Percentiles rank a stretch among this genome's conserved stretches.
These are phyloP conservation scores for Spirogloea muscicola DNA, from an alignment of 139 green algal species.

Conservation along the genomic window DNA sequence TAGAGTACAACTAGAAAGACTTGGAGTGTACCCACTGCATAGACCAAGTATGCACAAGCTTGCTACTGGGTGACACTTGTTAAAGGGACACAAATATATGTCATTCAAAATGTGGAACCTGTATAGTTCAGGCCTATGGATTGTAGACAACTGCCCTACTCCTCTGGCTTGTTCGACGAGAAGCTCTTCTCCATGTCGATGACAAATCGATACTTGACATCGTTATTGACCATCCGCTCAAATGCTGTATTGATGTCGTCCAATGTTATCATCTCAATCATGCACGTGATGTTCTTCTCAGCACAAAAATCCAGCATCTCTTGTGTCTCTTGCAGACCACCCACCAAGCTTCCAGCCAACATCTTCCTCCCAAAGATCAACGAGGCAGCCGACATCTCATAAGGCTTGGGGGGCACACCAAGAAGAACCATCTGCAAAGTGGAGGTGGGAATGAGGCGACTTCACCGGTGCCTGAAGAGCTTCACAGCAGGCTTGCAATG, in stretches of 20 bases:
- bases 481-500: too few relatives aligned
- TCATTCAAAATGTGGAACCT: too few relatives aligned
- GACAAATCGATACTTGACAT: slow-evolving; percentile 69
- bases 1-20: too few relatives aligned
- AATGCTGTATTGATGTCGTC: slow-evolving; percentile 65
- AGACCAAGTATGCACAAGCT: too few relatives aligned
- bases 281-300: slow-evolving; percentile 58
- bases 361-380: slow-evolving; percentile 5
- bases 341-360: slow-evolving; percentile 16
- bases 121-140: too few relatives aligned
- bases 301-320: slow-evolving; percentile 74
- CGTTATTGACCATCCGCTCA: slow-evolving; percentile 57
- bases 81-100: too few relatives aligned
- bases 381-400: background rate
- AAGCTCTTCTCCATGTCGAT: slow-evolving; percentile 56
- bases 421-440: slow-evolving; percentile 57
- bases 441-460: too few relatives aligned
- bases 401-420: slow-evolving; percentile 47
- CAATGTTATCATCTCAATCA: slow-evolving; percentile 52
- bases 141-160: too few relatives aligned
- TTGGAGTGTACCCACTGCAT: too few relatives aligned
- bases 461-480: too few relatives aligned
- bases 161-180: too few relatives aligned
- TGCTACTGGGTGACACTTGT: too few relatives aligned
- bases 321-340: slow-evolving; percentile 62